Evolutionary conservation across 768 basidiomycete species (phyloP).

Genomic region (Termitomyces bulborhizus): DNA sequence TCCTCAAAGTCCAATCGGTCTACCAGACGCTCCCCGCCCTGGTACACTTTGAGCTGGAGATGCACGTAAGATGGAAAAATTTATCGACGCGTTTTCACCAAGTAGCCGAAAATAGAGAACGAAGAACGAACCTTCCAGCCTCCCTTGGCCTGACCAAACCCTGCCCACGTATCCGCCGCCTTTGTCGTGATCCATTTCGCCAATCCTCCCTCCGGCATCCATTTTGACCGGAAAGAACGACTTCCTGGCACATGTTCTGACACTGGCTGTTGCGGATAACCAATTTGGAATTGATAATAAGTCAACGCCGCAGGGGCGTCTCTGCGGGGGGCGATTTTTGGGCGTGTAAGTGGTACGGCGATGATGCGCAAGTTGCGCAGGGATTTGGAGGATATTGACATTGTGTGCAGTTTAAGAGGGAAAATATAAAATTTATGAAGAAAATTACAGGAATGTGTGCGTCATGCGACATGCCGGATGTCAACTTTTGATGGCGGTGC

Average conservation of each 20-base stretch:
- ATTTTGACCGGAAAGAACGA: conserved; percentile 21
- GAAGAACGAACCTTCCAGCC: conserved; percentile 58
- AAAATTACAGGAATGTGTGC: background rate
- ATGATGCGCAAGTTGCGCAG: conserved; percentile 37
- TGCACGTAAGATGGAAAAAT: background rate
- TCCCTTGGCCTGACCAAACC: conserved; percentile 61
- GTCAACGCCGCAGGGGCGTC: conserved; percentile 18
- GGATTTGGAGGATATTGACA: conserved; percentile 18
- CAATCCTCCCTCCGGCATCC: conserved; percentile 36
- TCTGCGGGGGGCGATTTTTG: conserved; percentile 12
- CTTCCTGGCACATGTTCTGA: conserved; percentile 12
- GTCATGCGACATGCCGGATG: conserved; percentile 11
- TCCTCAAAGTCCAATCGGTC: conserved; percentile 81
- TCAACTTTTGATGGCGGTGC: background rate
- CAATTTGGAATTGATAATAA: conserved; percentile 41
- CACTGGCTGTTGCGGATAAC: conserved; percentile 13
- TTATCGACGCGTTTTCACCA: background rate
- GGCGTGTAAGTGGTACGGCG: conserved; percentile 38
- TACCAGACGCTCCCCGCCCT: conserved; percentile 59
- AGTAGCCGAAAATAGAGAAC: background rate
- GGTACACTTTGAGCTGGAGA: conserved; percentile 50
- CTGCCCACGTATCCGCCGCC: conserved; percentile 53
- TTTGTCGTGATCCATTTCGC: conserved; percentile 46
- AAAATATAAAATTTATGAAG: background rate
- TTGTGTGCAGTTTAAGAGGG: background rate